These are phyloP conservation scores for Solanum neorickii DNA, from an alignment of 257 asterid species.

Conservation along the genomic window DNA sequence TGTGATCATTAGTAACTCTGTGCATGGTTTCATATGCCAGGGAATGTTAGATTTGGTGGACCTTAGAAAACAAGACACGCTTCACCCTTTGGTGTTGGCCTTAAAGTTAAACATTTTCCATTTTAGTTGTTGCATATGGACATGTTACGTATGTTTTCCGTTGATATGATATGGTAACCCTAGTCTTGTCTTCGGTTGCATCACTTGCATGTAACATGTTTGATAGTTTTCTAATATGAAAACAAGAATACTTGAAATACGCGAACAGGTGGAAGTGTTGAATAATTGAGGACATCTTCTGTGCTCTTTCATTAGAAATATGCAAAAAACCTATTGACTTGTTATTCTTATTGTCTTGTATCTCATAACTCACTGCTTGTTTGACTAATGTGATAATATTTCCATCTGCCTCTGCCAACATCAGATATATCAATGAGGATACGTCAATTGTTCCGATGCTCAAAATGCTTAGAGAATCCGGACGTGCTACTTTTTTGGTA, in stretches of 20 bases:
- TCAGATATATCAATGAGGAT: slow-evolving; percentile 82
- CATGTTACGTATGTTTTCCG: not conserved
- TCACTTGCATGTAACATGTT: not conserved
- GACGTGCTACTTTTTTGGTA: slow-evolving; percentile 89
- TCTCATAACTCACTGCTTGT: not conserved
- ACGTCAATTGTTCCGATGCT: slow-evolving; percentile 81
- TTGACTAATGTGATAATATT: not conserved
- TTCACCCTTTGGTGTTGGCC: not conserved
- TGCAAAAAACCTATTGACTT: not conserved
- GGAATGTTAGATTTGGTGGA: not conserved
- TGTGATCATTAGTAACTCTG: not conserved
- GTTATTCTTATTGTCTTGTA: not conserved
- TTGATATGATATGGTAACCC: not conserved
- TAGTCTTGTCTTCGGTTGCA: not conserved
- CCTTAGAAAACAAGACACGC: not conserved
- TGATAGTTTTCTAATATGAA: not conserved
- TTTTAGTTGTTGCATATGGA: not conserved
- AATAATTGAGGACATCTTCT: not conserved
- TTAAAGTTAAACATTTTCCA: not conserved
- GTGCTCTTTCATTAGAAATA: not conserved
- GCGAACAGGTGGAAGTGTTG: not conserved
- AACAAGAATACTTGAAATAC: not conserved
- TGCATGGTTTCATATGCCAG: not conserved
- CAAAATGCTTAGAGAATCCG: slow-evolving; percentile 88
- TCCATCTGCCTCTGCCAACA: not conserved